Evolutionary conservation across 176 grass and related monocot genomes (phyloP).

Genomic region (Pontederia crassipes): DNA sequence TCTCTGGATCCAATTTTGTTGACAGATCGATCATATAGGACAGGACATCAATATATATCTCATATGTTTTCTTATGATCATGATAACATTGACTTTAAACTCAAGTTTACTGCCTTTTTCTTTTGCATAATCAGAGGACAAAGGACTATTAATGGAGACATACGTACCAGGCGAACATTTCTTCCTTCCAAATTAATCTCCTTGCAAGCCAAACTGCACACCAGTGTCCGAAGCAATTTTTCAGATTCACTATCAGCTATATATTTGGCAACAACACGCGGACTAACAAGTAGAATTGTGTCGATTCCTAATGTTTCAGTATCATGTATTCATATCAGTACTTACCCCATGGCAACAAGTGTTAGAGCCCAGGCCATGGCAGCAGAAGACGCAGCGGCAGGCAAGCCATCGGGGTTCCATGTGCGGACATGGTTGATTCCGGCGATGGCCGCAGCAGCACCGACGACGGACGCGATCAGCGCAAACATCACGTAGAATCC

Average conservation of each 20-base stretch:
- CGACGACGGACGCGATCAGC: slow-evolving; percentile 70
- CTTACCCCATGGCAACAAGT: slow-evolving; percentile 84
- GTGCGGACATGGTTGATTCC: slow-evolving; percentile 45
- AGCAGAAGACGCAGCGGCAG: slow-evolving; percentile 61
- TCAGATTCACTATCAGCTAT: neutral
- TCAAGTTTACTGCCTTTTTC: no score
- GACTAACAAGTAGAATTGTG: no score
- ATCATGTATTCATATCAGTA: neutral
- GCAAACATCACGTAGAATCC: slow-evolving; percentile 88
- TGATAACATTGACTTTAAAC: no score
- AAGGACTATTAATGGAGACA: no score
- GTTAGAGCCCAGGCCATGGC: slow-evolving; percentile 79
- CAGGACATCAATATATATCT: no score
- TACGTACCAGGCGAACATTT: slow-evolving; percentile 60
- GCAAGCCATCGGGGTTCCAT: slow-evolving; percentile 53
- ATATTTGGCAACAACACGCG: neutral
- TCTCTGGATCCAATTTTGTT: no score
- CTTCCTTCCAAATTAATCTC: slow-evolving; percentile 81
- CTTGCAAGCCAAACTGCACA: slow-evolving; percentile 66
- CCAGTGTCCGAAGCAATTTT: slow-evolving; percentile 1
- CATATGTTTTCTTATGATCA: no score
- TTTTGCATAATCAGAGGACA: no score
- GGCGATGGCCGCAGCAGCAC: slow-evolving; percentile 57
- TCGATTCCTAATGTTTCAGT: neutral
- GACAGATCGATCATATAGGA: no score